Percentiles rank a stretch among this genome's conserved stretches.
These are phyloP conservation scores for Bremia lactucae DNA, from an alignment of 352 stramenopile genomes.

Conservation along the genomic window DNA sequence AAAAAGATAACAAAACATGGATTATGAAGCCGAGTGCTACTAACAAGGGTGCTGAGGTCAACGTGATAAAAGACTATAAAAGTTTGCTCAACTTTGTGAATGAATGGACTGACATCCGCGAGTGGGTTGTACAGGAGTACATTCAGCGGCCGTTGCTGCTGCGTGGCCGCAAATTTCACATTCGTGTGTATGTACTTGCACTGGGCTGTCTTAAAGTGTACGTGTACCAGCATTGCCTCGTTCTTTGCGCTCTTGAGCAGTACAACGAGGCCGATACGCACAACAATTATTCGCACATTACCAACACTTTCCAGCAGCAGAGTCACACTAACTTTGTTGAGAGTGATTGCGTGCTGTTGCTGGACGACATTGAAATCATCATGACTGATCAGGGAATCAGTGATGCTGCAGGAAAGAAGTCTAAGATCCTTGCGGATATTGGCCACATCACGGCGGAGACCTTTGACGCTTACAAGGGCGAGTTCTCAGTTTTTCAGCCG, in stretches of 20 bases:
- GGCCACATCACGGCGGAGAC: slow-evolving; percentile 45
- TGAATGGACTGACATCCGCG: slow-evolving; percentile 56
- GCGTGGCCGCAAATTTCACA: slow-evolving; percentile 57
- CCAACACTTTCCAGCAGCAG: slow-evolving; percentile 70
- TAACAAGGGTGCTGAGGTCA: slow-evolving; percentile 66
- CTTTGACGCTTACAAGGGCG: slow-evolving; percentile 59
- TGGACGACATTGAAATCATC: slow-evolving; percentile 48
- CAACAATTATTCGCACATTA: slow-evolving; percentile 65
- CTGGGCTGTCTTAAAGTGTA: slow-evolving; percentile 54
- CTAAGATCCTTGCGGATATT: slow-evolving; percentile 53
- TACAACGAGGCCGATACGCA: slow-evolving; percentile 33
- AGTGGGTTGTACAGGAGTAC: slow-evolving; percentile 57
- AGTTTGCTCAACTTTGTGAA: slow-evolving; percentile 51
- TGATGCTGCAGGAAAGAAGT: slow-evolving; percentile 28
- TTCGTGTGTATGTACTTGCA: slow-evolving; percentile 49
- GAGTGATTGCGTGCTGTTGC: slow-evolving; percentile 49
- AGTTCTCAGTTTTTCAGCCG: slow-evolving; percentile 66
- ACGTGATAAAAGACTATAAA: slow-evolving; percentile 47
- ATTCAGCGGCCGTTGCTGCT: slow-evolving; percentile 46
- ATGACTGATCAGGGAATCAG: slow-evolving; percentile 30
- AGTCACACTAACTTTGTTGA: slow-evolving; percentile 58
- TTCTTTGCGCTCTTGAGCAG: slow-evolving; percentile 41
- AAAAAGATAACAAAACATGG: slow-evolving; percentile 34
- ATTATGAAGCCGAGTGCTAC: slow-evolving; percentile 71
- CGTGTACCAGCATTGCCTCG: slow-evolving; percentile 53